These are phyloP conservation scores for Coemansia sp. DNA, from an alignment of 192 early-diverging fungal genomes.

Conservation along the genomic window DNA sequence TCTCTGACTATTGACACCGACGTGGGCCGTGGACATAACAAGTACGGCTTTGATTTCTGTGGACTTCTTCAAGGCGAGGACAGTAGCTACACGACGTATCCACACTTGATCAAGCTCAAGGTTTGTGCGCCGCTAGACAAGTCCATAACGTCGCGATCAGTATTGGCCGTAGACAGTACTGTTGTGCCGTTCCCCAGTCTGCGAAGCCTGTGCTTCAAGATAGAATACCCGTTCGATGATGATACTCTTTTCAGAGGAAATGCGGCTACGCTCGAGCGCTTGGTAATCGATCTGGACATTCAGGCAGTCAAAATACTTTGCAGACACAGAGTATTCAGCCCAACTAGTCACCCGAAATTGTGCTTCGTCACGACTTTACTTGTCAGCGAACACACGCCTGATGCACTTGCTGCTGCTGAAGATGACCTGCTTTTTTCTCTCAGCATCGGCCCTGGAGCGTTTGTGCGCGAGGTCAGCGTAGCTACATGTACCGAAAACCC, in stretches of 20 bases:
- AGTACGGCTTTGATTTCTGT: not conserved
- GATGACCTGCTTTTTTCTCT: not conserved
- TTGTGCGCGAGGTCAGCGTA: not conserved
- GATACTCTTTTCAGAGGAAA: conserved; percentile 6
- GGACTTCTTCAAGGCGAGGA: not conserved
- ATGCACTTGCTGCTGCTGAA: not conserved
- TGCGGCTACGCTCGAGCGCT: not conserved
- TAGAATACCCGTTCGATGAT: not conserved
- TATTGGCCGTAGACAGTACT: too few relatives aligned
- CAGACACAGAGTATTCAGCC: not conserved
- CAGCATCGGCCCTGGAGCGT: not conserved
- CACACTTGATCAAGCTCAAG: not conserved
- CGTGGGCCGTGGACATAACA: too few relatives aligned
- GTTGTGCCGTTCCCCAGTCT: conserved; percentile 4
- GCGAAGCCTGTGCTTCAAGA: not conserved
- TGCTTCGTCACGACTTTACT: not conserved
- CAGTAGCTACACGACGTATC: not conserved
- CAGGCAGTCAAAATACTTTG: not conserved
- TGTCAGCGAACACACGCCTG: not conserved
- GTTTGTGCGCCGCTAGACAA: not conserved
- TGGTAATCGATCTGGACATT: not conserved
- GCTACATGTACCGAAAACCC: not conserved
- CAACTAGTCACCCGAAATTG: not conserved
- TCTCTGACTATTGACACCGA: not conserved
- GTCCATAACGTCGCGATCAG: not conserved